Evolutionary conservation across 805 yeast genomes (phyloP), one percentile per base, ranked within the genome.

Genomic region (Isabelozyma gotoi): DNA sequence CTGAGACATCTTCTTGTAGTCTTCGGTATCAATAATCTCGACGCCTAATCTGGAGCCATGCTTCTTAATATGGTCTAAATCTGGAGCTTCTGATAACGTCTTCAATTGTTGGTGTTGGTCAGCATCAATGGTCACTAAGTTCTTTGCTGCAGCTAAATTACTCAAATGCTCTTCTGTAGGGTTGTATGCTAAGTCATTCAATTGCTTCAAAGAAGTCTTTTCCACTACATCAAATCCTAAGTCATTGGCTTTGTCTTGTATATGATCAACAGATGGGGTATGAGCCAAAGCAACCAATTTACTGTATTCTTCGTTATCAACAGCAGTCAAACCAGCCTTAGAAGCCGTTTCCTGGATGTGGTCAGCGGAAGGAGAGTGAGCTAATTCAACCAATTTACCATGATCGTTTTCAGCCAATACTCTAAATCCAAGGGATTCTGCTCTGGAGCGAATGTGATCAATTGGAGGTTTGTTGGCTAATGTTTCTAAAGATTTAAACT

Each of bases 201-300:
- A 29, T 17, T 41, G 39, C 8, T 42, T 19, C 31, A 27, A 41
- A 31, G 36, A 42, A 5, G 24, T 20, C 7, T 29, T 12, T 14
- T 44, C 24, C 17, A 52, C 20, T 7, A 36, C 29, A 7, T 33
- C 43, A 18, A 33, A 34, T 16, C 45, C 45, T 7, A 46, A 18
- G 2, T 29, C 38, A 14, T 42, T 51, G 40, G 49, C 58, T 19
- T 53, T 53, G 6, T 36, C 38, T 6, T 37, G 43, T 17, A 64
- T 32, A 32, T 53, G 59, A 2, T 57, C 62, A 3, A 49, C 20
- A 5, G 52, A 21, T 2, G 65, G 61, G 4, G 50, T 50, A 24
- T 53, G 40, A 7, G 49, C 51, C 17, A 50, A 36, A 14, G 46
- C 45, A 12, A 49, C 52, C 41, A 71, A 49, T 14, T 44, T 33